A percentile compares a stretch with the other conserved stretches of the same genome.
These are phyloP conservation scores for Emydomyces testavorans DNA, from an alignment of 2,329 filamentous ascomycete genomes.

Conservation along the genomic window DNA sequence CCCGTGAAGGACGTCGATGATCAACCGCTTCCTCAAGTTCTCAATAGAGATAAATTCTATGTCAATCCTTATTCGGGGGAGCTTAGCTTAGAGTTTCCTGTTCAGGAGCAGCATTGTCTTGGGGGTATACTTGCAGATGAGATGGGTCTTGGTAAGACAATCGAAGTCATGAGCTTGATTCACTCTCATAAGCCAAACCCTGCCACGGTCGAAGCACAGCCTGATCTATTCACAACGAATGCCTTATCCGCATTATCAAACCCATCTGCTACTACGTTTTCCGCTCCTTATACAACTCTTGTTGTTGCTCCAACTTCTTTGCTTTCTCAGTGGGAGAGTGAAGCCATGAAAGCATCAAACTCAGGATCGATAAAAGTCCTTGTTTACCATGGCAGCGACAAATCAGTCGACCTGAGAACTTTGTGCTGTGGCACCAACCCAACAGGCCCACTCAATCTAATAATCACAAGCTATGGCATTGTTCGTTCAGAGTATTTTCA, in stretches of 20 bases:
- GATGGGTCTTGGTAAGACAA: slow-evolving; percentile 97
- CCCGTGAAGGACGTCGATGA: slow-evolving; percentile 80
- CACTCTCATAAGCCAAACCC: slow-evolving; percentile 64
- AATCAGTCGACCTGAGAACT: slow-evolving; percentile 62
- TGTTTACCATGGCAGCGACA: slow-evolving; percentile 87
- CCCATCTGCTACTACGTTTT: slow-evolving; percentile 46
- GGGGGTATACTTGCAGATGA: slow-evolving; percentile 89
- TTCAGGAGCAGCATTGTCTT: slow-evolving; percentile 86
- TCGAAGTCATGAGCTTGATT: slow-evolving; percentile 91
- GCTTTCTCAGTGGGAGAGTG: slow-evolving; percentile 92
- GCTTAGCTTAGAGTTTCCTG: slow-evolving; percentile 78
- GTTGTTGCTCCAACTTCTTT: slow-evolving; percentile 96
- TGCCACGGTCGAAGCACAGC: slow-evolving; percentile 19
- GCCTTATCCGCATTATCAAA: neutral
- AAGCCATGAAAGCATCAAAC: slow-evolving; percentile 80
- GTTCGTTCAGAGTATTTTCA: slow-evolving; percentile 82
- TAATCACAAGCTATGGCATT: slow-evolving; percentile 90
- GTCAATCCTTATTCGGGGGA: slow-evolving; percentile 96
- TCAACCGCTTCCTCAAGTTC: slow-evolving; percentile 54
- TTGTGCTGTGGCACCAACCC: slow-evolving; percentile 67
- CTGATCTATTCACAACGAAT: neutral
- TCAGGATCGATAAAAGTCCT: slow-evolving; percentile 70
- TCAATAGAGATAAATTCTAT: slow-evolving; percentile 66
- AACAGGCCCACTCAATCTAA: slow-evolving; percentile 66
- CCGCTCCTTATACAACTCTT: slow-evolving; percentile 77